A percentile compares a stretch with the other conserved stretches of the same genome.
These are phyloP conservation scores for Aspergillus sp. DNA, from an alignment of 2,329 filamentous ascomycete species.

Conservation along the genomic window DNA sequence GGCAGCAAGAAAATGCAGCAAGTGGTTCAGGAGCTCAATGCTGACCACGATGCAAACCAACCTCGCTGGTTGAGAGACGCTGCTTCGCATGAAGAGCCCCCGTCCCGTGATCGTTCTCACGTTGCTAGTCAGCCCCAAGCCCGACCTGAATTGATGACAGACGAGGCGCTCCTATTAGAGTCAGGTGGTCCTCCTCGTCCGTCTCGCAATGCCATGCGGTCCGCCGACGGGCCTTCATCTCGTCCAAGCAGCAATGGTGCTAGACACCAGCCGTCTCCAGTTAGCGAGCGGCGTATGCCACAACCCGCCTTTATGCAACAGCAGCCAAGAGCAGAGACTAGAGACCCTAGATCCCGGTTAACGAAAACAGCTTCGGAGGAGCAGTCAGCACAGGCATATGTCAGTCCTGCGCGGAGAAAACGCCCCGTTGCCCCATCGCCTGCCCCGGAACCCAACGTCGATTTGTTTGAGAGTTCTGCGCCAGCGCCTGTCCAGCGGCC, in stretches of 20 bases:
- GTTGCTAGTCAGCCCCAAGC: conserved; percentile 21
- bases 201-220: conserved; percentile 29
- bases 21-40: conserved; percentile 81
- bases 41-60: conserved; percentile 73
- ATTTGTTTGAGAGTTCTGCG: conserved; percentile 62
- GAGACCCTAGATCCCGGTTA: conserved; percentile 62
- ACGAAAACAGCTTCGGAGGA: conserved; percentile 75
- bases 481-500: conserved; percentile 29
- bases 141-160: conserved; percentile 50
- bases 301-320: conserved; percentile 60
- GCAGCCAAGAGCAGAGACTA: conserved; percentile 38
- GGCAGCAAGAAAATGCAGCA: conserved; percentile 91
- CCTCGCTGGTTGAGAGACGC: conserved; percentile 94
- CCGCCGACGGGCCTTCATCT: conserved; percentile 24
- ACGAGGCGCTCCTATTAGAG: conserved; percentile 55
- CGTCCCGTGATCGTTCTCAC: conserved; percentile 24
- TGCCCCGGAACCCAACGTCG: conserved; percentile 53
- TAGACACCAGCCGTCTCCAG: conserved; percentile 27
- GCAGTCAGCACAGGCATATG: conserved; percentile 77
- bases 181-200: conserved; percentile 29
- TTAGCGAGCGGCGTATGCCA: conserved; percentile 26
- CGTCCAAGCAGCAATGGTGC: conserved; percentile 22
- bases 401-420: conserved; percentile 81
- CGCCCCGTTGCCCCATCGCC: conserved; percentile 53
- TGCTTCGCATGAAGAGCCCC: conserved; percentile 32